Percentiles rank a stretch among this genome's conserved stretches.
Conservation (phyloP, 495 filamentous ascomycete species). For the Aspergillus kassunensis region DNA sequence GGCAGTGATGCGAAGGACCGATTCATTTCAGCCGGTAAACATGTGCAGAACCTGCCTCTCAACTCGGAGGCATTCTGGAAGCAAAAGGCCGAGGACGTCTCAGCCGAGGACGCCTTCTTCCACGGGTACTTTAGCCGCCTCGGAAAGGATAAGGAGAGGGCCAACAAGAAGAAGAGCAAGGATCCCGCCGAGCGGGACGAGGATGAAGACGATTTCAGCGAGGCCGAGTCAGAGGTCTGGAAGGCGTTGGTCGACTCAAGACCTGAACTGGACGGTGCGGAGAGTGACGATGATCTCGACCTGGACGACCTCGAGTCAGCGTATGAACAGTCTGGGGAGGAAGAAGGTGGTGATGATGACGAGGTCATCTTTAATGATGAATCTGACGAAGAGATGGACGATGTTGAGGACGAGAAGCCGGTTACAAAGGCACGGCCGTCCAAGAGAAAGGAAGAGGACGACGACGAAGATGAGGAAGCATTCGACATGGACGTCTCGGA, state of each 20-base stretch:
- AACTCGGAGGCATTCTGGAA: slow-evolving; percentile 93
- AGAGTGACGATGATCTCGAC: slow-evolving; percentile 60
- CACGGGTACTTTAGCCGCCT: slow-evolving; percentile 88
- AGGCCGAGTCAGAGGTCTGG: slow-evolving; percentile 76
- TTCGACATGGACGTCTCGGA: slow-evolving; percentile 51
- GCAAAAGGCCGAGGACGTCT: slow-evolving; percentile 78
- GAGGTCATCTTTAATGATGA: slow-evolving; percentile 50
- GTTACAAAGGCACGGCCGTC: slow-evolving; percentile 23
- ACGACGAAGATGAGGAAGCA: slow-evolving; percentile 44
- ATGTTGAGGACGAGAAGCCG: slow-evolving; percentile 39
- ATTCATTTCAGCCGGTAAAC: slow-evolving; percentile 57
- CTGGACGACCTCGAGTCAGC: slow-evolving; percentile 62
- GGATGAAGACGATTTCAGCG: slow-evolving; percentile 34
- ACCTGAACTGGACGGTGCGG: slow-evolving; percentile 67
- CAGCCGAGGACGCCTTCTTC: slow-evolving; percentile 94
- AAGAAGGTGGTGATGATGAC: slow-evolving; percentile 50
- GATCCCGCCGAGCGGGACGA: slow-evolving; percentile 24
- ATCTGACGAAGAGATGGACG: slow-evolving; percentile 44
- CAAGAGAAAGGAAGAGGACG: slow-evolving; percentile 41
- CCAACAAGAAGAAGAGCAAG: slow-evolving; percentile 56
- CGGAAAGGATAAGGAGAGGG: slow-evolving; percentile 63
- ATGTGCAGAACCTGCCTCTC: slow-evolving; percentile 48
- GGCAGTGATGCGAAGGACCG: slow-evolving; percentile 59
- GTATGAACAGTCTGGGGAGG: slow-evolving; percentile 44
- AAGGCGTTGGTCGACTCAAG: slow-evolving; percentile 78